Conservation (phyloP, 768 basidiomycete genomes). For the Amanita brunnescens region DNA sequence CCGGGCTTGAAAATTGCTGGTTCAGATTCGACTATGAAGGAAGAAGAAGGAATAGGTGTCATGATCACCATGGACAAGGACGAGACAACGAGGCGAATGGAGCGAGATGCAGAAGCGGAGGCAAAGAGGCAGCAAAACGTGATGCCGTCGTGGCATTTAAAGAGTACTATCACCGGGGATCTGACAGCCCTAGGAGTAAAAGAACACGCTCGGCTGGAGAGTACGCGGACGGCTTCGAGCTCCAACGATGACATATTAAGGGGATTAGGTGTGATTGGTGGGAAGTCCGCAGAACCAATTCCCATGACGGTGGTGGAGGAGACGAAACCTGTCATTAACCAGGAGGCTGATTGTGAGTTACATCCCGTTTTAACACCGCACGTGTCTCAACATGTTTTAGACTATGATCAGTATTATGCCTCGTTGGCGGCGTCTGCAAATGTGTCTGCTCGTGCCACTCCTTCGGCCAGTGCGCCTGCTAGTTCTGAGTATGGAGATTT, state of each 20-base stretch:
- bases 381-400: constrained; percentile 23
- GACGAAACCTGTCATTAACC: constrained; percentile 38
- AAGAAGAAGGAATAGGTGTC: constrained; percentile 75
- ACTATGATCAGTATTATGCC: constrained; percentile 80
- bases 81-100: constrained; percentile 60
- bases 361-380: not conserved
- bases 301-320: constrained; percentile 18
- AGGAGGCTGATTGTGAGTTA: constrained; percentile 58
- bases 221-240: constrained; percentile 21
- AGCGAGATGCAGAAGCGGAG: constrained; percentile 75
- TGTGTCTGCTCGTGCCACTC: constrained; percentile 49
- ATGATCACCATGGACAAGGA: constrained; percentile 89
- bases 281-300: constrained; percentile 15
- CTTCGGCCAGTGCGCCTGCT: constrained; percentile 39
- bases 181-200: constrained; percentile 79
- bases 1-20: constrained; percentile 69
- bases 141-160: constrained; percentile 90
- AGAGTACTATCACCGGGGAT: constrained; percentile 91
- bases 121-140: constrained; percentile 86
- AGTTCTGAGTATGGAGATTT: constrained; percentile 45
- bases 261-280: constrained; percentile 54
- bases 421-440: constrained; percentile 57
- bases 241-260: constrained; percentile 68
- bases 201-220: constrained; percentile 51
- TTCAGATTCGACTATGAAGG: constrained; percentile 46